Evolutionary conservation across 2,329 filamentous ascomycete genomes (phyloP).

Genomic region (Fusarium tuaranense): DNA sequence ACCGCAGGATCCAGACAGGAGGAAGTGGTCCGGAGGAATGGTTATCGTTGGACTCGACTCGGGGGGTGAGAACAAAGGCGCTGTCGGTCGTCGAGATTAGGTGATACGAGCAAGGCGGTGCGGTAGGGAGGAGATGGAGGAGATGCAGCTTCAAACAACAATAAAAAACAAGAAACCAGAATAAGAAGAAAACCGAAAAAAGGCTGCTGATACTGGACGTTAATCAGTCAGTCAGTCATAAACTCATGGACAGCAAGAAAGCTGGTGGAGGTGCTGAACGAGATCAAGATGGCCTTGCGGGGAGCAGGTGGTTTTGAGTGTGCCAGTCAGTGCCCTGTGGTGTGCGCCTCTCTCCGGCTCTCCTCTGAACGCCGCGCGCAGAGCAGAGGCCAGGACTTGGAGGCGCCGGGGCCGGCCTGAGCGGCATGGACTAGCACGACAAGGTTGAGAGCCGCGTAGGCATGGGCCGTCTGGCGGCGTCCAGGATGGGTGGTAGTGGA

Average conservation of each 20-base stretch:
- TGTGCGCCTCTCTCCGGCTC: not conserved
- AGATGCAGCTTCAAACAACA: slow-evolving; percentile 9
- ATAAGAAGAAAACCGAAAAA: slow-evolving; percentile 15
- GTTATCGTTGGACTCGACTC: slow-evolving; percentile 13
- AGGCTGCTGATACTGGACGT: slow-evolving; percentile 41
- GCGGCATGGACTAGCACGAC: slow-evolving; percentile 45
- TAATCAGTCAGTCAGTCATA: slow-evolving; percentile 37
- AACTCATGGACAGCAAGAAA: slow-evolving; percentile 41
- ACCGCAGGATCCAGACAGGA: slow-evolving; percentile 22
- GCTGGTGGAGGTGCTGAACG: slow-evolving; percentile 39
- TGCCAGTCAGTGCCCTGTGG: not conserved
- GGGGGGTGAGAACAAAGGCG: slow-evolving; percentile 3
- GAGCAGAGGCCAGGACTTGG: slow-evolving; percentile 10
- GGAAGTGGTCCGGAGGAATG: slow-evolving; percentile 16
- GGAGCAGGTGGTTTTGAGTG: slow-evolving; percentile 45
- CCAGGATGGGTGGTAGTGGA: slow-evolving; percentile 35
- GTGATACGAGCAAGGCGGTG: slow-evolving; percentile 1
- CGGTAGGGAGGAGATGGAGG: slow-evolving; percentile 5
- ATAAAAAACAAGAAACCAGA: slow-evolving; percentile 8
- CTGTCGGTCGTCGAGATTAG: slow-evolving; percentile 26
- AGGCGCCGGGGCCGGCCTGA: slow-evolving; percentile 42
- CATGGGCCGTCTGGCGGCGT: slow-evolving; percentile 41
- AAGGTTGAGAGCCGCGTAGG: slow-evolving; percentile 47
- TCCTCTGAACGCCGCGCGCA: not conserved
- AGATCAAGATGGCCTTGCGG: slow-evolving; percentile 36